Conservation (phyloP, 257 asterid species). For the Fraxinus cuspidata region DNA sequence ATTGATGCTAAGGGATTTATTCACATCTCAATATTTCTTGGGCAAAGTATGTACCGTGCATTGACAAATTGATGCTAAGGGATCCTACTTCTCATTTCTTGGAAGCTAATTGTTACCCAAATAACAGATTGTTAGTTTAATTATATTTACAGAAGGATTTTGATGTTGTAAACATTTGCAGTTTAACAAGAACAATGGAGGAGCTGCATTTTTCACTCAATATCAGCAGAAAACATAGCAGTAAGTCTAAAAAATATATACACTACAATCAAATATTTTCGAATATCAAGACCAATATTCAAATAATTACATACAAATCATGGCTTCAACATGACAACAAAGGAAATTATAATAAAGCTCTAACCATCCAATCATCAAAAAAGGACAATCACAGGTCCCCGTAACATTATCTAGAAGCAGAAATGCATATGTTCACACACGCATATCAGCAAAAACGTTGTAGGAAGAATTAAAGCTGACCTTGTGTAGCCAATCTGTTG, state of each 20-base stretch:
- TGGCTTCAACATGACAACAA: neutral
- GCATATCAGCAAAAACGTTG: neutral
- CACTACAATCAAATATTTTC: too few relatives aligned
- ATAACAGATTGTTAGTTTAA: neutral
- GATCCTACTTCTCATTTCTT: neutral
- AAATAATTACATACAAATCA: neutral
- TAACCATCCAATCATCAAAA: neutral
- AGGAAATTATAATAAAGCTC: conserved; percentile 5
- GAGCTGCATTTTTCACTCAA: neutral
- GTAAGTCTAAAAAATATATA: neutral
- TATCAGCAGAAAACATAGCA: neutral
- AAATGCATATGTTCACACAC: neutral
- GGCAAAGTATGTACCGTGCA: neutral
- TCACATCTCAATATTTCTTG: neutral
- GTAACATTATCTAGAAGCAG: conserved; percentile 4
- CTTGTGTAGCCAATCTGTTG: conserved; percentile 37
- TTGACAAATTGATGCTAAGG: neutral
- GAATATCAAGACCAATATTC: neutral
- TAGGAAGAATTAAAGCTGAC: conserved; percentile 35
- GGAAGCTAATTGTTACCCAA: neutral
- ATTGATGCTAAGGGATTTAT: too few relatives aligned
- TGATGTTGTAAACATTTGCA: neutral
- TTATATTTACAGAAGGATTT: neutral
- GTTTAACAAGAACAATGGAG: neutral
- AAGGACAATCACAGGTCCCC: neutral